Percentiles rank a stretch among this genome's conserved stretches.
Conservation (phyloP, 148 eudicot species). For the Bassia scoparia region DNA sequence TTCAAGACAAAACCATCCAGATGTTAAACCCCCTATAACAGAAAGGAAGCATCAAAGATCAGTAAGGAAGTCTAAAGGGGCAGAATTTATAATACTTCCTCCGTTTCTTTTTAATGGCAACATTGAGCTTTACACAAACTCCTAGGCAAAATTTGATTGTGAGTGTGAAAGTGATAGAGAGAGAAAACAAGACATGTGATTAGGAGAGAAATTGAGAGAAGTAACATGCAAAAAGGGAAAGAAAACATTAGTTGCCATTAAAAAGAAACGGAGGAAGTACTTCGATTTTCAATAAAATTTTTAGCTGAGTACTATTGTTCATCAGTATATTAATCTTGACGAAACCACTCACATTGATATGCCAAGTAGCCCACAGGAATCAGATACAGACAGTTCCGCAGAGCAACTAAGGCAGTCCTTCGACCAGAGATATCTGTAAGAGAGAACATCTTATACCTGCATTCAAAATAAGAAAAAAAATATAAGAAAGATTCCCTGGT, state of each 20-base stretch:
- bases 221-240: too few relatives aligned
- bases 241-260: too few relatives aligned
- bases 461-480: conserved; percentile 3
- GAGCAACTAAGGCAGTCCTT: conserved; percentile 85
- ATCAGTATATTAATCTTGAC: background rate
- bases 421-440: conserved; percentile 71
- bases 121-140: too few relatives aligned
- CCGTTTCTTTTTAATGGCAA: too few relatives aligned
- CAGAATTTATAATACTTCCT: background rate
- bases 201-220: too few relatives aligned
- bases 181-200: too few relatives aligned
- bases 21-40: conserved; percentile 78
- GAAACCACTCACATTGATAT: conserved; percentile 72
- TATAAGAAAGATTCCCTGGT: conserved; percentile 8
- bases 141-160: too few relatives aligned
- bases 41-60: background rate
- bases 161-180: too few relatives aligned
- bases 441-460: conserved; percentile 89
- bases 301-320: background rate
- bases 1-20: conserved; percentile 94
- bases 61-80: background rate
- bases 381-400: conserved; percentile 91
- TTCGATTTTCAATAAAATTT: background rate
- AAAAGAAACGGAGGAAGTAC: background rate
- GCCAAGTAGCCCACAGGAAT: conserved; percentile 91